These are phyloP conservation scores for Fistulinella cinereoalba DNA, from an alignment of 1,284 basidiomycete genomes.

Conservation along the genomic window DNA sequence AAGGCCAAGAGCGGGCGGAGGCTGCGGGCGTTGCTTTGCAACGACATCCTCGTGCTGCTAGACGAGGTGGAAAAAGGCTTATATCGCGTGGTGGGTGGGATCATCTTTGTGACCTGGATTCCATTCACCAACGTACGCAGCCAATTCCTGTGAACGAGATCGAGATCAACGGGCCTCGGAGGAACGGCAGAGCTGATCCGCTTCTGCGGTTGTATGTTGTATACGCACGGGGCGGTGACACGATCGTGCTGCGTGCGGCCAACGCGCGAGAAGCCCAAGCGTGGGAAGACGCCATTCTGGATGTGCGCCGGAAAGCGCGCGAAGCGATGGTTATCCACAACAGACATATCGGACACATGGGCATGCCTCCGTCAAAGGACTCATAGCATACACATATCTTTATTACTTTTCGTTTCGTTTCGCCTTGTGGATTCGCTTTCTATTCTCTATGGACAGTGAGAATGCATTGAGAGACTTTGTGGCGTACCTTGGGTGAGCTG, in stretches of 20 bases:
- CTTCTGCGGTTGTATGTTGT: conserved; percentile 62
- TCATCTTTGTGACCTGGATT: background rate
- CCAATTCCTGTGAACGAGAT: conserved; percentile 72
- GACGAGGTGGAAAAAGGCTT: conserved; percentile 65
- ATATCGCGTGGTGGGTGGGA: conserved; percentile 72
- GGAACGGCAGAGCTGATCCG: conserved; percentile 56
- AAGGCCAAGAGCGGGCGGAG: conserved; percentile 86
- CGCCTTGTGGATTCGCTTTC: background rate
- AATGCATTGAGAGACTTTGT: too few species aligned
- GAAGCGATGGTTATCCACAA: conserved; percentile 23
- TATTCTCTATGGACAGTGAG: background rate
- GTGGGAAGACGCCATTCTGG: conserved; percentile 56
- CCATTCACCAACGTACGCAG: conserved; percentile 35
- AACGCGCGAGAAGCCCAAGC: conserved; percentile 64
- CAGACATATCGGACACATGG: too few species aligned
- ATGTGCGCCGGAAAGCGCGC: conserved; percentile 37
- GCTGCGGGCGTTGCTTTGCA: conserved; percentile 75
- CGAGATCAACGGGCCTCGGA: conserved; percentile 48
- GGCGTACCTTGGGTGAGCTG: too few species aligned
- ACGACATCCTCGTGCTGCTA: conserved; percentile 77
- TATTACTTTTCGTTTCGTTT: background rate
- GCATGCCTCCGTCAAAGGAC: background rate
- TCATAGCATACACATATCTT: conserved; percentile 5
- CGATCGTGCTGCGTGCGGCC: conserved; percentile 58
- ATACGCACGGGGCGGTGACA: conserved; percentile 75